phyloP scores from a whole-genome alignment of 2,329 filamentous ascomycete species.

The Endoconidiophora polonica region DNA sequence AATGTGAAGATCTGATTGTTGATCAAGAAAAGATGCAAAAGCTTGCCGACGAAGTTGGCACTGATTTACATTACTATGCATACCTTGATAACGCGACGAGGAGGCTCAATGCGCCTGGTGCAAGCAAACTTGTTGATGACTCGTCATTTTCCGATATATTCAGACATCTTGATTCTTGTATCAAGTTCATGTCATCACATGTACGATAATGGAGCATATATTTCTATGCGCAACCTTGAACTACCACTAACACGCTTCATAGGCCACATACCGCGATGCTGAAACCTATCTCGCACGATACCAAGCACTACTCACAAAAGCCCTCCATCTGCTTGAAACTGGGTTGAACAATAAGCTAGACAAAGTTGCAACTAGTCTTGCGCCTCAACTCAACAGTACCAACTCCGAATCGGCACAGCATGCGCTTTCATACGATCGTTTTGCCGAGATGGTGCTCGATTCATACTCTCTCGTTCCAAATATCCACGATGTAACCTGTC shows the following conservation, averaged over 20 bases:
- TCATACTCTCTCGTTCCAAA: conserved; percentile 40
- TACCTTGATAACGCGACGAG: conserved; percentile 85
- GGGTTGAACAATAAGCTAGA: conserved; percentile 37
- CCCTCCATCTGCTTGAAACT: conserved; percentile 44
- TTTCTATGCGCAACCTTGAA: not conserved
- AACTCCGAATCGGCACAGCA: conserved; percentile 43
- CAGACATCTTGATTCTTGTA: conserved; percentile 70
- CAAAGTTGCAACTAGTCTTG: conserved; percentile 36
- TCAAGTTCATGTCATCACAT: conserved; percentile 82
- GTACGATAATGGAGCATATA: conserved; percentile 29
- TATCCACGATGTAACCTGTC: conserved; percentile 33
- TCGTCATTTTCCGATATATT: conserved; percentile 80
- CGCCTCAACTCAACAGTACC: conserved; percentile 35
- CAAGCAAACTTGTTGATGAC: conserved; percentile 67
- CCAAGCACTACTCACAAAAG: conserved; percentile 56
- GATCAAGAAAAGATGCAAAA: conserved; percentile 67
- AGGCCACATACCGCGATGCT: conserved; percentile 74
- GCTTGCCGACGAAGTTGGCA: conserved; percentile 69
- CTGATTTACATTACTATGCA: conserved; percentile 85
- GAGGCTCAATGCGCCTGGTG: conserved; percentile 79
- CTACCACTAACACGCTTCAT: conserved; percentile 13
- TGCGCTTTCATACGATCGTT: conserved; percentile 42
- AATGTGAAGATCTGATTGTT: conserved; percentile 72
- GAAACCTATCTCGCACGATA: conserved; percentile 80
- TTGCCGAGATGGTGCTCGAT: conserved; percentile 40